Evolutionary conservation across 371 early-diverging fungal species (phyloP), one percentile per base, ranked within the genome.

Genomic region (Funneliformis caledonium): DNA sequence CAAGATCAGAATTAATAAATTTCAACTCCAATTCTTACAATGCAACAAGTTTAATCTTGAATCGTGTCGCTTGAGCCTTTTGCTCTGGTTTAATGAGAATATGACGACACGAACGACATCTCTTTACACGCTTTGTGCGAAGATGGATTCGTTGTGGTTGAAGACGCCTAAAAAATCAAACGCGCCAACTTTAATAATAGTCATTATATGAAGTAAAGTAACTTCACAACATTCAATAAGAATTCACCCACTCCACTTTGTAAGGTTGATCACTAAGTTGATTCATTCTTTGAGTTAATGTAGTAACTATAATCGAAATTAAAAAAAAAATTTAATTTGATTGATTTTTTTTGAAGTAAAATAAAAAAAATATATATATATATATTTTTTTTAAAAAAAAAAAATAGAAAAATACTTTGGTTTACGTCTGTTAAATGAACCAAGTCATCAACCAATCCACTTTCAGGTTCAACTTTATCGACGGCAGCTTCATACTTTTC

Each of bases 61-160:
- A 97, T 73, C 91, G 87, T 1, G 93, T 93, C 19, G 92, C 88
- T 80, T 96, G 95, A 0, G 97, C 96, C 82, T 96, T 97, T 83
- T 93, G 93, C 73, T 97, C 97, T 0, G 97, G 97, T 83, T 96
- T 96, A 81, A 96, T 93, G 31, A 98, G 84, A 48, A 96, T 93
- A 79, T 96, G 94, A 33, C 94, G 92, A 85, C 98, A 98, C 5
- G 89, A 85, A 26, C 94, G 90, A 82, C 98, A 98, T 61, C 96
- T 91, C 74, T 95, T 94, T 2, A 95, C 88, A 59, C 93, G 90
- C 83, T 96, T 96, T 80, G 94, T 95, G 26, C 94, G 90, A 45
- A 98, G 87, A 80, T 94, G 95, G 62, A 96, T 92, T 22, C 97
- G 92, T 82, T 94, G 94, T n/a, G 97, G 97, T 45, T 88, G 88